Evolutionary conservation across 441 rosid species (phyloP).

Genomic region (Rhodomyrtus psidioides): DNA sequence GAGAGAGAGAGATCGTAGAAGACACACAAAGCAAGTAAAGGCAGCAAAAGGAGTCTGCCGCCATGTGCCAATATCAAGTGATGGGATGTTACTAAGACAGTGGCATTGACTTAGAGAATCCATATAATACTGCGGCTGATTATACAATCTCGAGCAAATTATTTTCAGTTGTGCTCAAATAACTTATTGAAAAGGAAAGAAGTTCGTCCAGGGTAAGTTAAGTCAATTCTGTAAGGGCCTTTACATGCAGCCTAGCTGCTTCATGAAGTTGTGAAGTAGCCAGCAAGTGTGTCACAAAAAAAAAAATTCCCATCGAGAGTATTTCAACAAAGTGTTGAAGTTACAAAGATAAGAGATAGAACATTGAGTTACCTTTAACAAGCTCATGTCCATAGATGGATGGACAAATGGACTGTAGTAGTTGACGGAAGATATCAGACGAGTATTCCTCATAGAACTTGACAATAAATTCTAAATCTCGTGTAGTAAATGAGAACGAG

Average conservation of each 20-base stretch:
- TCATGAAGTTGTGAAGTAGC: background rate
- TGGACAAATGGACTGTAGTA: slow-evolving; percentile 90
- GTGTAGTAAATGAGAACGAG: slow-evolving; percentile 66
- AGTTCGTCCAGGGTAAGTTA: too few relatives aligned
- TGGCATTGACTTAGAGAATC: background rate
- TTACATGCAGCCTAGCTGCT: background rate
- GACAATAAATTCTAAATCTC: slow-evolving; percentile 91
- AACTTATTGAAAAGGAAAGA: background rate
- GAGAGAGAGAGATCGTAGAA: background rate
- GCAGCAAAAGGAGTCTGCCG: background rate
- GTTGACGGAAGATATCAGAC: slow-evolving; percentile 67
- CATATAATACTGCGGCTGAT: background rate
- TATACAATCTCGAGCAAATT: background rate
- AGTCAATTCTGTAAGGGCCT: background rate
- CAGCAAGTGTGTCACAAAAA: background rate
- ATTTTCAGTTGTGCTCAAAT: background rate
- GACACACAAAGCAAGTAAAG: background rate
- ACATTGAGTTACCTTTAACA: slow-evolving; percentile 65
- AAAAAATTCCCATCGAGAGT: background rate
- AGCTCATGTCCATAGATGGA: slow-evolving; percentile 97
- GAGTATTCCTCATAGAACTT: slow-evolving; percentile 87
- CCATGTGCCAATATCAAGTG: background rate
- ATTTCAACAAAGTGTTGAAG: background rate
- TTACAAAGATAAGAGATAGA: background rate
- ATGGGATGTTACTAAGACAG: background rate